phyloP scores from a whole-genome alignment of 2,329 filamentous ascomycete species.

The Annulohypoxylon truncatum region DNA sequence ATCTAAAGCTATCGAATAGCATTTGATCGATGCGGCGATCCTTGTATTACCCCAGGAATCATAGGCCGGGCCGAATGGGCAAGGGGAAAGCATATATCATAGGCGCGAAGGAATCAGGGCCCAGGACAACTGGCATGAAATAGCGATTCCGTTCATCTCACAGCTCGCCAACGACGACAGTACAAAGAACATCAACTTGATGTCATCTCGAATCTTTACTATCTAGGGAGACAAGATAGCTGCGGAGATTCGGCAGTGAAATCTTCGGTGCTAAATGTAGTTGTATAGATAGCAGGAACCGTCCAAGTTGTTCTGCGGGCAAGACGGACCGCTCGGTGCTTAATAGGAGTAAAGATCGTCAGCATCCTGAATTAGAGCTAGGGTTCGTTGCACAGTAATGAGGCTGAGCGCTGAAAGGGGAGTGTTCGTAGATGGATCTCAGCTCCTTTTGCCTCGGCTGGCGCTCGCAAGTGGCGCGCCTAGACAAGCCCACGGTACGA shows the following conservation, averaged over 20 bases:
- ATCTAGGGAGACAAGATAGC: constrained; percentile 6
- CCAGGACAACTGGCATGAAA: constrained; percentile 10
- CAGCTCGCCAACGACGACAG: constrained; percentile 12
- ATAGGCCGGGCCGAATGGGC: constrained; percentile 43
- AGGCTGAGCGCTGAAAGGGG: constrained; percentile 42
- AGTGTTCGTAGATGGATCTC: constrained; percentile 19
- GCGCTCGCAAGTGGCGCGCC: constrained; percentile 16
- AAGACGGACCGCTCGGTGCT: constrained; percentile 36
- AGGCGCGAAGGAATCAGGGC: constrained; percentile 17
- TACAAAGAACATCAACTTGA: constrained; percentile 10
- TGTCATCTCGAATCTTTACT: constrained; percentile 17
- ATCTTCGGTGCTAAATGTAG: constrained; percentile 18
- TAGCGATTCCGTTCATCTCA: constrained; percentile 11
- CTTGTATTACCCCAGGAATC: constrained; percentile 43
- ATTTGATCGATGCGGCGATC: constrained; percentile 25
- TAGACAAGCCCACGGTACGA: constrained; percentile 13
- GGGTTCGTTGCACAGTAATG: constrained; percentile 36
- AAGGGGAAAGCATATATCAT: constrained; percentile 17
- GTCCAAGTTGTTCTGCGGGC: constrained; percentile 21
- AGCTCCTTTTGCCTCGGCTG: constrained; percentile 40
- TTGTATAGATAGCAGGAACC: constrained; percentile 27
- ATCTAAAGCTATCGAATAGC: constrained; percentile 29
- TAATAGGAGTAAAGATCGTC: constrained; percentile 41
- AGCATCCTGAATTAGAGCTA: constrained; percentile 29
- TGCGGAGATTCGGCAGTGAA: constrained; percentile 19